Percentiles rank a stretch among this genome's conserved stretches.
These are phyloP conservation scores for Podospora comata DNA, from an alignment of 495 filamentous ascomycete species.

Conservation along the genomic window DNA sequence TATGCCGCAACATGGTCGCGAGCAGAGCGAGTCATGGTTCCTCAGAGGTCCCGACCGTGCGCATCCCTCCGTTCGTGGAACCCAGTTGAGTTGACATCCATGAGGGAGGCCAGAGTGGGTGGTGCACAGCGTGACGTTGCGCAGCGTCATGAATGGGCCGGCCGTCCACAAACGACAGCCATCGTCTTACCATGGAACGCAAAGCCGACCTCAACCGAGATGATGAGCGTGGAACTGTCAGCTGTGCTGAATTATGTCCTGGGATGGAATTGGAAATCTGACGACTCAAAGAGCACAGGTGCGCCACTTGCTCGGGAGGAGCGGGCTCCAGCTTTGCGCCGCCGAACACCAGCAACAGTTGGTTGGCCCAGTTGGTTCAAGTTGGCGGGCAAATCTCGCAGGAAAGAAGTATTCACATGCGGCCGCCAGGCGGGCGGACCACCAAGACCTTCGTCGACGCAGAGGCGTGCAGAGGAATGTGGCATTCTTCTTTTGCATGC, in stretches of 20 bases:
- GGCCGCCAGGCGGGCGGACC: not conserved
- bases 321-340: not conserved
- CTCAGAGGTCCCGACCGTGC: not conserved
- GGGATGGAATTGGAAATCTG: not conserved
- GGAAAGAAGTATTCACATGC: not conserved
- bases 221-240: not conserved
- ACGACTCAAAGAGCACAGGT: not conserved
- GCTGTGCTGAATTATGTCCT: not conserved
- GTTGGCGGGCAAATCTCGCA: not conserved
- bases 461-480: not conserved
- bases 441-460: not conserved
- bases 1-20: not conserved
- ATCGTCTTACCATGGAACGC: not conserved
- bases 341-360: not conserved
- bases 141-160: not conserved
- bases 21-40: conserved; percentile 7
- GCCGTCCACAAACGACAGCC: not conserved
- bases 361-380: not conserved
- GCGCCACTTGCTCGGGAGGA: not conserved
- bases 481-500: not conserved
- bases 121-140: not conserved
- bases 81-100: not conserved
- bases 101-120: not conserved
- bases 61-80: not conserved
- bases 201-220: conserved; percentile 9